Evolutionary conservation across 148 eudicot species (phyloP).

Genomic region (Heliamphora exappendiculata): DNA sequence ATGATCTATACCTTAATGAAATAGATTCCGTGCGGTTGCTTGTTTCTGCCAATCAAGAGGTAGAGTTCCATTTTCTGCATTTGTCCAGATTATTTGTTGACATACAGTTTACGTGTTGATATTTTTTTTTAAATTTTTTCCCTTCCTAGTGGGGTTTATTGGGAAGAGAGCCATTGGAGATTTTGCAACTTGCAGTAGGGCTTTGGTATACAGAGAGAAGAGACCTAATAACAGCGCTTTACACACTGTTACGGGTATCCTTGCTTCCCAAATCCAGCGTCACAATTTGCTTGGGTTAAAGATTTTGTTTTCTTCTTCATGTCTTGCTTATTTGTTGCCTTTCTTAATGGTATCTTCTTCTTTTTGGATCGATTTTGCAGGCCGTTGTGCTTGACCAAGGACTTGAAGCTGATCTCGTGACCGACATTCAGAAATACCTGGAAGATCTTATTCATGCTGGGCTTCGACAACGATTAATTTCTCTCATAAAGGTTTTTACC

Average conservation of each 20-base stretch:
- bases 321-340: background rate
- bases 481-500: constrained; percentile 63
- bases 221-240: constrained; percentile 76
- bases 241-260: constrained; percentile 74
- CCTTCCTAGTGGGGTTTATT: constrained; percentile 69
- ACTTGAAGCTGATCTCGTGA: constrained; percentile 66
- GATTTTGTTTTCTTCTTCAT: background rate
- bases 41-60: constrained; percentile 94
- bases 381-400: constrained; percentile 96
- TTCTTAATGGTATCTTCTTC: background rate
- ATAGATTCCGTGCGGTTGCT: constrained; percentile 84
- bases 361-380: constrained; percentile 30
- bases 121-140: constrained; percentile 7
- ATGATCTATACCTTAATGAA: constrained; percentile 96
- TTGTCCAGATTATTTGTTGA: background rate
- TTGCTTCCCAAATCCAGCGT: background rate
- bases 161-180: constrained; percentile 80
- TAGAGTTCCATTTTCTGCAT: constrained; percentile 19
- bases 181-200: constrained; percentile 79
- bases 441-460: constrained; percentile 76
- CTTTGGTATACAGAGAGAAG: constrained; percentile 99
- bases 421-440: constrained; percentile 72
- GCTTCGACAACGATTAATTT: constrained; percentile 65
- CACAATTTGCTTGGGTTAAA: background rate
- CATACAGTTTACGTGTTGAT: background rate